These are phyloP conservation scores for Ulvella scutata DNA, from an alignment of 139 green algal genomes.

Conservation along the genomic window DNA sequence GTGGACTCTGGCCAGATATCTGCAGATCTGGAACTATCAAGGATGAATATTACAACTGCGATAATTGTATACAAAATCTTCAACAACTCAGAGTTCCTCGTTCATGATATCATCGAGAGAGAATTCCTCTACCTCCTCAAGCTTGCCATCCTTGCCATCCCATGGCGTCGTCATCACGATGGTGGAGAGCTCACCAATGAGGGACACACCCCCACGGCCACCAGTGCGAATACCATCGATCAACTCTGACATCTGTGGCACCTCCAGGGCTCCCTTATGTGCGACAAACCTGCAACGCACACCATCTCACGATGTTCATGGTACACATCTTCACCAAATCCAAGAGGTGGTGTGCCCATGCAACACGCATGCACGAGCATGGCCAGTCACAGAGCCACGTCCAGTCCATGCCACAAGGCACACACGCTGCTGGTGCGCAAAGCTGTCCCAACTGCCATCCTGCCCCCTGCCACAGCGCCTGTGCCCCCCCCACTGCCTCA, in stretches of 20 bases:
- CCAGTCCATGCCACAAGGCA: conserved; percentile 6
- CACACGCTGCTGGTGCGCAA: conserved; percentile 11
- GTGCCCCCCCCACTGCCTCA: too few species aligned
- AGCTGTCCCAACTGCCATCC: neutral
- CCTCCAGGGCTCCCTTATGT: conserved; percentile 30
- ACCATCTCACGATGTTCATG: neutral
- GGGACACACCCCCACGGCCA: neutral
- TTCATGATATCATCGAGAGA: conserved; percentile 60
- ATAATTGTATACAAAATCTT: too few species aligned
- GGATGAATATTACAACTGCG: too few species aligned
- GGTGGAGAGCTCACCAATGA: conserved; percentile 10
- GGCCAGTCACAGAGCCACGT: conserved; percentile 5
- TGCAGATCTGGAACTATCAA: too few species aligned
- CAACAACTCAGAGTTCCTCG: conserved; percentile 13
- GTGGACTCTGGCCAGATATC: too few species aligned
- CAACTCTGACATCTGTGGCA: conserved; percentile 26
- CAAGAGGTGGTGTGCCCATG: too few species aligned
- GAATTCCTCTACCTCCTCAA: conserved; percentile 71
- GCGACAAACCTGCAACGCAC: neutral
- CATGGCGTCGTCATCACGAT: conserved; percentile 26
- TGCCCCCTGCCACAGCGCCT: conserved; percentile 15
- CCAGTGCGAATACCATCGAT: conserved; percentile 28
- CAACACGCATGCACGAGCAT: neutral
- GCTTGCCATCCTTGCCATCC: conserved; percentile 63
- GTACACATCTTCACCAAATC: neutral